phyloP scores from a whole-genome alignment of 495 filamentous ascomycete genomes.

The Annulohypoxylon stygium region DNA sequence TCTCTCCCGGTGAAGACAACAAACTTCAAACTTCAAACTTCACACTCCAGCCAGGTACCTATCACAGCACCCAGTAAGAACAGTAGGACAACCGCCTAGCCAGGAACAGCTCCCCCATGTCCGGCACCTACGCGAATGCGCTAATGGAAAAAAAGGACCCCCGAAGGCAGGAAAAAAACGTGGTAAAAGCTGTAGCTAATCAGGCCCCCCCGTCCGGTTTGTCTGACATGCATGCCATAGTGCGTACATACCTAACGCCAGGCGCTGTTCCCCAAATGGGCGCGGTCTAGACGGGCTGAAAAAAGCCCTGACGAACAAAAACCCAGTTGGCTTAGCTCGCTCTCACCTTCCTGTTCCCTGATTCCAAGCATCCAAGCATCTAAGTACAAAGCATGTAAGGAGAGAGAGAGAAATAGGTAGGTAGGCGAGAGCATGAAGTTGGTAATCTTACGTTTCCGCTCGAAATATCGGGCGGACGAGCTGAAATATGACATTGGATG shows the following conservation, averaged over 20 bases:
- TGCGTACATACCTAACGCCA: background rate
- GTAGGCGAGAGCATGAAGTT: background rate
- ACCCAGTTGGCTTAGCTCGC: background rate
- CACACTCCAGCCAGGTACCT: background rate
- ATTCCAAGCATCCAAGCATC: background rate
- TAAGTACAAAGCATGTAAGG: too few relatives aligned
- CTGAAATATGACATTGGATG: background rate
- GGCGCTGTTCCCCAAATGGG: background rate
- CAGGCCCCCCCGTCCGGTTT: slow-evolving; percentile 1
- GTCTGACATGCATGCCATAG: slow-evolving; percentile 31
- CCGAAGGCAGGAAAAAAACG: slow-evolving; percentile 6
- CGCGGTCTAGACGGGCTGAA: slow-evolving; percentile 1
- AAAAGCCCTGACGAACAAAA: background rate
- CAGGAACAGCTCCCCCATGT: background rate
- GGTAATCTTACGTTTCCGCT: slow-evolving; percentile 19
- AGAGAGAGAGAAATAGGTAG: background rate
- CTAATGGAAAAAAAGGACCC: background rate
- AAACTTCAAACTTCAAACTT: background rate
- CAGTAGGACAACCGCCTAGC: background rate
- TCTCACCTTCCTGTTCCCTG: slow-evolving; percentile 34
- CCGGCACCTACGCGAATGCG: background rate
- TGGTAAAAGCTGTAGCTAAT: slow-evolving; percentile 25
- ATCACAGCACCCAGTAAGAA: too few relatives aligned
- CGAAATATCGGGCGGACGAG: background rate
- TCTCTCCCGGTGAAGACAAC: background rate